Evolutionary conservation across 768 basidiomycete species (phyloP).

Genomic region (Botryobasidium botryosum): DNA sequence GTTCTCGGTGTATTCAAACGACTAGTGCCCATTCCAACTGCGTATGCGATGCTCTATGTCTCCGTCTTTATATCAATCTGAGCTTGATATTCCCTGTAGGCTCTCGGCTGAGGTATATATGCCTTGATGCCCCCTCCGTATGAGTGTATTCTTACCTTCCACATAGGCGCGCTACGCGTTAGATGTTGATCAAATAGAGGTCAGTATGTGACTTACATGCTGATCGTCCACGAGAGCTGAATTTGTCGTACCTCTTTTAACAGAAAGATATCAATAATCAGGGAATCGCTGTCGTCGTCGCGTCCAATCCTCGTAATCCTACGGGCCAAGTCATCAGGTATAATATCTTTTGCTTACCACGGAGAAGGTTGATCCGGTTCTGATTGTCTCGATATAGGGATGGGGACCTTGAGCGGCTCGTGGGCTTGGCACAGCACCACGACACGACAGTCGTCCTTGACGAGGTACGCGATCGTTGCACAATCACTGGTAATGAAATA

Average conservation of each 20-base stretch:
- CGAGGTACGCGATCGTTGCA: slow-evolving; percentile 32
- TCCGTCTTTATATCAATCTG: no score
- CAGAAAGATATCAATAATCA: slow-evolving; percentile 69
- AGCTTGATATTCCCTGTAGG: slow-evolving; percentile 19
- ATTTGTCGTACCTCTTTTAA: not conserved
- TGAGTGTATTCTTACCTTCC: slow-evolving; percentile 13
- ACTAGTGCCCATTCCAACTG: slow-evolving; percentile 79
- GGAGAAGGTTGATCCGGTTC: not conserved
- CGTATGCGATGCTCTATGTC: slow-evolving; percentile 29
- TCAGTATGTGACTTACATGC: slow-evolving; percentile 14
- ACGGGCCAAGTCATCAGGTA: slow-evolving; percentile 78
- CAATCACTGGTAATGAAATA: not conserved
- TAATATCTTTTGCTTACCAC: slow-evolving; percentile 9
- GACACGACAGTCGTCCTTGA: slow-evolving; percentile 74
- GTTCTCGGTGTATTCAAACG: slow-evolving; percentile 50
- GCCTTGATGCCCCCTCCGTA: slow-evolving; percentile 8
- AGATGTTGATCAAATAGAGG: slow-evolving; percentile 65
- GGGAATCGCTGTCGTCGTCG: slow-evolving; percentile 69
- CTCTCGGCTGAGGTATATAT: slow-evolving; percentile 30
- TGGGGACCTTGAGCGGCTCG: slow-evolving; percentile 65
- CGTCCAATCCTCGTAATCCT: slow-evolving; percentile 92
- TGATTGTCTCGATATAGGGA: slow-evolving; percentile 28
- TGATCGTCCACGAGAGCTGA: slow-evolving; percentile 2
- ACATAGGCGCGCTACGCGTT: slow-evolving; percentile 43
- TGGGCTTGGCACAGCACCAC: slow-evolving; percentile 53